These are phyloP conservation scores for Pelagophyceae sp. DNA, from an alignment of 352 stramenopile species.

Conservation along the genomic window DNA sequence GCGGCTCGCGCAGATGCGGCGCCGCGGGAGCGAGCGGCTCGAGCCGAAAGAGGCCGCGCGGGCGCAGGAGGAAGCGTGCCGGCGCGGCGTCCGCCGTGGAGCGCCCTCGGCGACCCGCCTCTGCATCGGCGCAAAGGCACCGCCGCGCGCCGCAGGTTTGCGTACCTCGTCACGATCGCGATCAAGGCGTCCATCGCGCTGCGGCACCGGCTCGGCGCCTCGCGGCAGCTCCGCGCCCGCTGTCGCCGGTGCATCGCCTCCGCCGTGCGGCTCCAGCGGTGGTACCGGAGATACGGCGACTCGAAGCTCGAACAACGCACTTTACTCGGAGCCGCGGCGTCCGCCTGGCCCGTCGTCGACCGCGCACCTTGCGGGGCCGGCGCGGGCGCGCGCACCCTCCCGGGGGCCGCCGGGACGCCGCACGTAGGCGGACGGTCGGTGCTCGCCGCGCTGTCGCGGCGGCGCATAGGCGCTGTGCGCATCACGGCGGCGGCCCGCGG, in stretches of 20 bases:
- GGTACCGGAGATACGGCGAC: background rate
- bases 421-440: too few species aligned
- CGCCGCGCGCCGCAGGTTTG: background rate
- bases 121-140: too few species aligned
- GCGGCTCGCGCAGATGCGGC: too few species aligned
- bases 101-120: too few species aligned
- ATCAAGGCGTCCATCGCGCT: background rate
- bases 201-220: background rate
- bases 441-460: too few species aligned
- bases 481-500: too few species aligned
- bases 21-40: background rate
- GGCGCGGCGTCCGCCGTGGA: background rate
- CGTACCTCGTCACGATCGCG: background rate
- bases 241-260: background rate
- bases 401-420: too few species aligned
- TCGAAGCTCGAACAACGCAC: background rate
- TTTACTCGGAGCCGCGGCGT: background rate
- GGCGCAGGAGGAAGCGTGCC: background rate
- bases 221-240: background rate
- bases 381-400: too few species aligned
- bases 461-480: too few species aligned
- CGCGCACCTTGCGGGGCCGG: too few species aligned
- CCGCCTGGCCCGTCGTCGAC: too few species aligned
- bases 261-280: background rate
- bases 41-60: background rate